Evolutionary conservation across 345 rosid species (phyloP).

Genomic region (Heritiera littoralis): DNA sequence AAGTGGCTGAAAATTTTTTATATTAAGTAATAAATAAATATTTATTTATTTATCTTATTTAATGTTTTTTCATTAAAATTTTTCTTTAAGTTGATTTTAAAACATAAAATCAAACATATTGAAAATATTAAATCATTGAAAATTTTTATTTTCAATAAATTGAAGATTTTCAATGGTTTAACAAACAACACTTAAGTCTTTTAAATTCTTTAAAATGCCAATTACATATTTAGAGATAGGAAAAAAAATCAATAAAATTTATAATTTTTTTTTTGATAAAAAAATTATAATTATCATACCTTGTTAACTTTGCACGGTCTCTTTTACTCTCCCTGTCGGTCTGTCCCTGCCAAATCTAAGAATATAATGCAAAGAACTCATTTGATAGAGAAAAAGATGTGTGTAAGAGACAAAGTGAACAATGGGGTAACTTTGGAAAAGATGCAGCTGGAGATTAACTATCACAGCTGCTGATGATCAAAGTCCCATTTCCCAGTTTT

Average conservation of each 20-base stretch:
- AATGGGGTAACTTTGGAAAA: conserved; percentile 51
- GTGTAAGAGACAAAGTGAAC: conserved; percentile 27
- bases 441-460: conserved; percentile 47
- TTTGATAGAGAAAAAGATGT: conserved; percentile 33
- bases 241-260: not conserved
- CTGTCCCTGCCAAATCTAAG: conserved; percentile 23
- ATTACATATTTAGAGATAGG: not conserved
- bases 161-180: too few species aligned
- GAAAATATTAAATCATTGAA: too few species aligned
- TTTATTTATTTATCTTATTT: too few species aligned
- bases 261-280: not conserved
- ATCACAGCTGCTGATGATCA: conserved; percentile 46
- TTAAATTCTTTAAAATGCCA: too few species aligned
- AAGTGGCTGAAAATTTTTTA: too few species aligned
- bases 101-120: too few species aligned
- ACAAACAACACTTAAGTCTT: too few species aligned
- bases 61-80: too few species aligned
- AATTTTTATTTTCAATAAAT: too few species aligned
- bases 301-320: conserved; percentile 13
- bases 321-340: not conserved
- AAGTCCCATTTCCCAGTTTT: conserved; percentile 9
- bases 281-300: conserved; percentile 8
- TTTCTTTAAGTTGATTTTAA: too few species aligned
- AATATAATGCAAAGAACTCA: conserved; percentile 33
- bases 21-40: too few species aligned